Conservation (phyloP, 495 filamentous ascomycete genomes). For the Aspergillus nidulans region DNA sequence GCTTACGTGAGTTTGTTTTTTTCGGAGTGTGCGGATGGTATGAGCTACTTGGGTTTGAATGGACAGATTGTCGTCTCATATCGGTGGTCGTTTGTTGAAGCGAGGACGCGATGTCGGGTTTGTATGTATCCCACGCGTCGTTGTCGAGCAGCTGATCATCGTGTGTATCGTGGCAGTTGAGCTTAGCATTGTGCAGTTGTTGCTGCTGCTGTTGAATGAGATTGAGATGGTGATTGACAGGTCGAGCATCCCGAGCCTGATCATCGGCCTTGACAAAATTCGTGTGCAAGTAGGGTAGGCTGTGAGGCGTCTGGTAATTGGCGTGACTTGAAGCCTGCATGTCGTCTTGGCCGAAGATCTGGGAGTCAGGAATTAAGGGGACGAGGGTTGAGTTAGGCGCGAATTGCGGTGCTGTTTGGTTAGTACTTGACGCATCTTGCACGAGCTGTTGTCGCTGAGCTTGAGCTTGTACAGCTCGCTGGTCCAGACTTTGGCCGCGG, state of each 20-base stretch:
- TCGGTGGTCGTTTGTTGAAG: constrained; percentile 21
- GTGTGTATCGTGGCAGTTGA: constrained; percentile 8
- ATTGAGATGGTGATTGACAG: constrained; percentile 21
- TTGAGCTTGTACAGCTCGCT: constrained; percentile 50
- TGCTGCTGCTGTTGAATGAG: constrained; percentile 28
- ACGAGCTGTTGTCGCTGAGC: constrained; percentile 38
- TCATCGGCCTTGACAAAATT: constrained; percentile 16
- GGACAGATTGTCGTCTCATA: constrained; percentile 36
- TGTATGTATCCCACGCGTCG: constrained; percentile 28
- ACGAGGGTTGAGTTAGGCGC: constrained; percentile 22
- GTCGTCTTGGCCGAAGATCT: constrained; percentile 34
- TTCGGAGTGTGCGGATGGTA: constrained; percentile 56
- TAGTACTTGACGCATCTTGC: constrained; percentile 57
- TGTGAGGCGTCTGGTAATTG: constrained; percentile 14
- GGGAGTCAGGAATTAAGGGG: constrained; percentile 23
- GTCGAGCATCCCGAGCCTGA: constrained; percentile 12
- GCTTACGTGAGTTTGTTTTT: constrained; percentile 52
- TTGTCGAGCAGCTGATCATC: constrained; percentile 19
- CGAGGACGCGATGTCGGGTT: constrained; percentile 17
- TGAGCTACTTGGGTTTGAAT: constrained; percentile 32
- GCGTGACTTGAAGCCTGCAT: constrained; percentile 29
- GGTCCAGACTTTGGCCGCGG: constrained; percentile 77
- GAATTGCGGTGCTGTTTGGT: constrained; percentile 51
- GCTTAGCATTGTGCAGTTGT: constrained; percentile 17
- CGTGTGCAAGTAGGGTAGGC: constrained; percentile 18